Conservation (phyloP, 768 basidiomycete genomes). For the Neoboletus magnificus region DNA sequence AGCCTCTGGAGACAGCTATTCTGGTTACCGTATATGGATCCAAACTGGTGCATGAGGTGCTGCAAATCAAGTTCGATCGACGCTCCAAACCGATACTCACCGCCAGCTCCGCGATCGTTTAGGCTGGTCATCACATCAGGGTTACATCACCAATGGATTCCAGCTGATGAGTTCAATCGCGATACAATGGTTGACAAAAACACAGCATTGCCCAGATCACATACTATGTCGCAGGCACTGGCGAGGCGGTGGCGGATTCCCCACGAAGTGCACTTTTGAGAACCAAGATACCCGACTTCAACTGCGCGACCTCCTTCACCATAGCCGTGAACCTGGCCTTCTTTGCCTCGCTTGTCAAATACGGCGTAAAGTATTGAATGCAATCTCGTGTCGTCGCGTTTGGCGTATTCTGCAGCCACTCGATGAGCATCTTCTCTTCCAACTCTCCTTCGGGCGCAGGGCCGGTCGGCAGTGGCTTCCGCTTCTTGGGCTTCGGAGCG, state of each 20-base stretch:
- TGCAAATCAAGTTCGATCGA: slow-evolving; percentile 23
- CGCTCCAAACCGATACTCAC: slow-evolving; percentile 16
- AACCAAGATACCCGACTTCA: slow-evolving; percentile 64
- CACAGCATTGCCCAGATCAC: slow-evolving; percentile 10
- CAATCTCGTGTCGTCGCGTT: slow-evolving; percentile 75
- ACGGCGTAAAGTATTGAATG: slow-evolving; percentile 75
- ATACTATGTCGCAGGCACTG: slow-evolving; percentile 24
- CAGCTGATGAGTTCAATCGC: slow-evolving; percentile 14
- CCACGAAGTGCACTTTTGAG: slow-evolving; percentile 44
- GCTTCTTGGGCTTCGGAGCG: slow-evolving; percentile 52
- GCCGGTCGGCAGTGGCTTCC: slow-evolving; percentile 40
- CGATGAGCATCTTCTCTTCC: slow-evolving; percentile 62
- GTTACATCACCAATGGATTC: neutral
- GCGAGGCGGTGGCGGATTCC: slow-evolving; percentile 25
- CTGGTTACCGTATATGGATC: slow-evolving; percentile 16
- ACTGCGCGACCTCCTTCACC: slow-evolving; percentile 73
- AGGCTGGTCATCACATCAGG: too few species aligned
- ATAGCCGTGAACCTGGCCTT: slow-evolving; percentile 74
- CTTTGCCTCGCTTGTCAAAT: slow-evolving; percentile 64
- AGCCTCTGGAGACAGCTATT: slow-evolving; percentile 24
- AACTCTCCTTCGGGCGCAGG: slow-evolving; percentile 53
- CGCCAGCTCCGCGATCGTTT: neutral
- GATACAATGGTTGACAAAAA: slow-evolving; percentile 20
- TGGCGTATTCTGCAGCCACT: slow-evolving; percentile 70
- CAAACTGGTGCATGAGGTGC: too few species aligned